Base-by-base conservation (phyloP, 768 basidiomycete species). In the Phanerochaete sordida region DNA sequence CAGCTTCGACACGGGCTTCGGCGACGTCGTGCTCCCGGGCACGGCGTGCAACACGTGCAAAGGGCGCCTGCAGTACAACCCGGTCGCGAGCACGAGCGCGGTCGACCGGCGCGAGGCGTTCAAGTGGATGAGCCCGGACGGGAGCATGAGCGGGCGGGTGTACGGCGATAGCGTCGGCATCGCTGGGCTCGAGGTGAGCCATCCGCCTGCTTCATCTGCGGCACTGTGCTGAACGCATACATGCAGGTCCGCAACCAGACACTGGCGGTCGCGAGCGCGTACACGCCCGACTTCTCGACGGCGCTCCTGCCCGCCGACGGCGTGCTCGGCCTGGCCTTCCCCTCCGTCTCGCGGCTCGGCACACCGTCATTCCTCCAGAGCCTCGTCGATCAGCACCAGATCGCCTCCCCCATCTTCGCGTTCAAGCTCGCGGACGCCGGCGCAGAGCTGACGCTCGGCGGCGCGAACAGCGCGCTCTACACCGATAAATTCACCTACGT, bases 1-100 rank as follows among this genome's bases (percentile, higher is more conserved):
- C 59, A 60, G 63, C 78, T 80, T 66, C 48, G 62, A 66, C 61
- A 63, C 65, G 47, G 78, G 83, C 27, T 82, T 80, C 45, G 72
- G 77, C 48, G 83, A 85, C 68, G 68, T 82, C 9, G 74, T 84
- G 65, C 72, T 81, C 30, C 78, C 80, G 39, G 77, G 75, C 13
- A 57, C 68, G 0, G 61, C 62, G 19, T 81, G 80, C 64, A 60
- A 59, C 23, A 64, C 61, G 3, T 81, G 80, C 64, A 65, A 71
- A 11, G 73, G 74, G 4, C 79, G 81, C 56, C 70, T 66, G 19
- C 28, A 68, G 8, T 82, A 77, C 65, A 61, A 78, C 61, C 71
- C 79, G 3, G 26, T 62, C 44, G 59, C 64, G 8, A 79, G 78
- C 58, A 72, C 75, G 1, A 77, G 81, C 3, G 72, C 81, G 1